phyloP scores from a whole-genome alignment of 148 eudicot species.

The Mesembryanthemum crystallinum region DNA sequence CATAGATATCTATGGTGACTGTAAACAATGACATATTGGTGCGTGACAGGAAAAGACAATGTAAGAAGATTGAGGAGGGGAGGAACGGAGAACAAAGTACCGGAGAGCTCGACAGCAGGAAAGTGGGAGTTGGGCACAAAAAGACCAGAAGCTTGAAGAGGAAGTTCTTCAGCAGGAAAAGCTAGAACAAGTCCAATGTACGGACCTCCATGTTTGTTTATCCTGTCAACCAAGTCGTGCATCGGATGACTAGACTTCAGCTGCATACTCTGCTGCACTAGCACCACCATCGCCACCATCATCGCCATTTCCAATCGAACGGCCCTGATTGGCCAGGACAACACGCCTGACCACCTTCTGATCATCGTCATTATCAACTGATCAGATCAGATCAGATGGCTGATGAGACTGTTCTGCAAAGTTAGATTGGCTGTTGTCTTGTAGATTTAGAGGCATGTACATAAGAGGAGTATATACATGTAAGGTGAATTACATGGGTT shows the following conservation, averaged over 20 bases:
- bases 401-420: no score
- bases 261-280: slow-evolving; percentile 31
- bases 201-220: slow-evolving; percentile 33
- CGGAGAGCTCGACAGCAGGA: slow-evolving; percentile 36
- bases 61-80: neutral
- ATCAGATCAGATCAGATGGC: no score
- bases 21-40: neutral
- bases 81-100: slow-evolving; percentile 21
- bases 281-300: slow-evolving; percentile 5
- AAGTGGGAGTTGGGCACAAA: slow-evolving; percentile 32
- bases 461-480: no score
- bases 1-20: no score
- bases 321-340: no score
- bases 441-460: no score
- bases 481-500: no score
- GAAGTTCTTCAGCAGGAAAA: slow-evolving; percentile 41
- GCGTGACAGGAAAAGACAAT: neutral
- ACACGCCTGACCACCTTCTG: no score
- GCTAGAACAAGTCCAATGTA: slow-evolving; percentile 49
- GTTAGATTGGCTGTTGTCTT: no score
- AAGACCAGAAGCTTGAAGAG: slow-evolving; percentile 37
- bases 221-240: slow-evolving; percentile 30
- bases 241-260: slow-evolving; percentile 37
- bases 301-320: no score
- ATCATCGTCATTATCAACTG: no score